Evolutionary conservation across 73 alveolate genomes (phyloP).

Genomic region (Diophrys appendiculata): DNA sequence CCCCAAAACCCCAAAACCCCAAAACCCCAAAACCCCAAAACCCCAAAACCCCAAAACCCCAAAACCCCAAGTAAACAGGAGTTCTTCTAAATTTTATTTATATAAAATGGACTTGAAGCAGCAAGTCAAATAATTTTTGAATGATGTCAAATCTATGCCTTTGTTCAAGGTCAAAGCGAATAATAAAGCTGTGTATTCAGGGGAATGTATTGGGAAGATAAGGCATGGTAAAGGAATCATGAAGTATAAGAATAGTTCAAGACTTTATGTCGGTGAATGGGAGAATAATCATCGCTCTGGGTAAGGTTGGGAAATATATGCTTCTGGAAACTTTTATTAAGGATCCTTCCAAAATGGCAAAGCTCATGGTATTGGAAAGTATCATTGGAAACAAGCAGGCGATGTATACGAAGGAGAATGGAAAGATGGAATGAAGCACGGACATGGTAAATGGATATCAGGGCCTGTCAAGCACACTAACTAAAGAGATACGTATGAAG

Average conservation of each 20-base stretch:
- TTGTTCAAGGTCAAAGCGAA: not conserved
- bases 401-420: slow-evolving; percentile 64
- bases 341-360: slow-evolving; percentile 68
- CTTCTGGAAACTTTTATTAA: slow-evolving; percentile 68
- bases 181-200: not conserved
- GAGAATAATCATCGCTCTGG: slow-evolving; percentile 89
- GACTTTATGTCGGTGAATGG: slow-evolving; percentile 96
- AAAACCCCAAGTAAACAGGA: too few relatives aligned
- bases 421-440: slow-evolving; percentile 44
- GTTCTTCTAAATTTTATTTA: too few relatives aligned
- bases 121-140: not conserved
- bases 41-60: too few relatives aligned
- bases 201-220: not conserved
- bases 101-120: too few relatives aligned
- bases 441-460: slow-evolving; percentile 27
- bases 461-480: slow-evolving; percentile 23
- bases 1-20: slow-evolving; percentile 35
- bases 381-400: slow-evolving; percentile 54
- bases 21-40: slow-evolving; percentile 29
- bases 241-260: slow-evolving; percentile 3
- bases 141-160: not conserved
- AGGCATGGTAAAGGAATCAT: not conserved
- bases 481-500: slow-evolving; percentile 48
- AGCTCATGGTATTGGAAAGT: slow-evolving; percentile 82
- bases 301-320: slow-evolving; percentile 75